A percentile compares a stretch with the other conserved stretches of the same genome.
phyloP scores from a whole-genome alignment of 2,329 filamentous ascomycete genomes.

The Intubia oerlemansii region DNA sequence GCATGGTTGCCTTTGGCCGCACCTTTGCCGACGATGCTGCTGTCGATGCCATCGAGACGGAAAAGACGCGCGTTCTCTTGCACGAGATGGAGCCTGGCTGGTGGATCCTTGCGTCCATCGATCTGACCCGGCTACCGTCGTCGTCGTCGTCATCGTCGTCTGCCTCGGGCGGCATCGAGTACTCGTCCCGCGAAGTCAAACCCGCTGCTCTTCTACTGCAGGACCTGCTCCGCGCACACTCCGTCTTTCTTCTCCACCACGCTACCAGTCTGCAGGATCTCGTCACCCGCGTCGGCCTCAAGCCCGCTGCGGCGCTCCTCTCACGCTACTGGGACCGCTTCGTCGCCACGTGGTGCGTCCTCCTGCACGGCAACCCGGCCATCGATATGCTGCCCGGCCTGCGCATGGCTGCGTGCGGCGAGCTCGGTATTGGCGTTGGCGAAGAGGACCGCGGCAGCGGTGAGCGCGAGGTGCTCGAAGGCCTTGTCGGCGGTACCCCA shows the following conservation, averaged over 20 bases:
- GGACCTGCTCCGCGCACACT: constrained; percentile 66
- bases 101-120: constrained; percentile 60
- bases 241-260: constrained; percentile 74
- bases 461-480: constrained; percentile 81
- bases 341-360: constrained; percentile 61
- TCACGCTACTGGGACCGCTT: constrained; percentile 62
- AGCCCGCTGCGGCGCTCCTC: constrained; percentile 51
- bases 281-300: constrained; percentile 36
- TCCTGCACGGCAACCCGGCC: constrained; percentile 75
- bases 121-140: constrained; percentile 11
- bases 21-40: constrained; percentile 62
- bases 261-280: constrained; percentile 51
- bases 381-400: constrained; percentile 61
- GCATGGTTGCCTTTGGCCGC: constrained; percentile 82
- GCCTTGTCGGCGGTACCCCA: constrained; percentile 57
- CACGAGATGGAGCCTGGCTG: constrained; percentile 77
- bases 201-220: constrained; percentile 56
- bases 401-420: constrained; percentile 74
- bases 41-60: constrained; percentile 76
- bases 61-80: constrained; percentile 66
- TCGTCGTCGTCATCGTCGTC: too few species aligned
- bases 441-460: constrained; percentile 91
- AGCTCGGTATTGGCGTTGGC: constrained; percentile 82
- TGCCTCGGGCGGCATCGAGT: constrained; percentile 37
- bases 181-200: constrained; percentile 78